These are phyloP conservation scores for Ogataea kodamae DNA, from an alignment of 805 yeast genomes.

Conservation along the genomic window DNA sequence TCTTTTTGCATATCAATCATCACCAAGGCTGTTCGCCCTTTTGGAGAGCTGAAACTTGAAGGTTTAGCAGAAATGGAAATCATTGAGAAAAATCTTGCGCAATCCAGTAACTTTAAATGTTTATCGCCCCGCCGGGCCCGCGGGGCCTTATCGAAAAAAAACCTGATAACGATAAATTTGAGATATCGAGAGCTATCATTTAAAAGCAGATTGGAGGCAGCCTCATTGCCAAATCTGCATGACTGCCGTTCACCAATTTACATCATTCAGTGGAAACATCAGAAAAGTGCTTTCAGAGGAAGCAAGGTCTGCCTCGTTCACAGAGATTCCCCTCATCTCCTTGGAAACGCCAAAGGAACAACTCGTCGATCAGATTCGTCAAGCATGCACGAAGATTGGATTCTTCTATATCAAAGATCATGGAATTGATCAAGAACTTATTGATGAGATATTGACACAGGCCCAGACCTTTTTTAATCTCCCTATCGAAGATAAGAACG, in stretches of 20 bases:
- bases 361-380: slow-evolving; percentile 12
- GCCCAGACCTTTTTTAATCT: slow-evolving; percentile 26
- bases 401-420: slow-evolving; percentile 33
- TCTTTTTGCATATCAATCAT: slow-evolving; percentile 35
- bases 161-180: too few relatives aligned
- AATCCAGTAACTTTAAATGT: too few relatives aligned
- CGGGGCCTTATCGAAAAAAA: too few relatives aligned
- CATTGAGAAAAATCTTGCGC: not conserved
- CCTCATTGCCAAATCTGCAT: too few relatives aligned
- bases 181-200: too few relatives aligned
- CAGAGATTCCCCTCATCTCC: slow-evolving; percentile 20
- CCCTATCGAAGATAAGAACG: slow-evolving; percentile 23
- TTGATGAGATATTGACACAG: slow-evolving; percentile 21
- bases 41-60: slow-evolving; percentile 9
- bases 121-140: slow-evolving; percentile 10
- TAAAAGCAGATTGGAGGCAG: too few relatives aligned
- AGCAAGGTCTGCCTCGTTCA: slow-evolving; percentile 16
- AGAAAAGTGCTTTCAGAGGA: slow-evolving; percentile 14
- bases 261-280: slow-evolving; percentile 16
- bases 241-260: slow-evolving; percentile 12
- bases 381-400: slow-evolving; percentile 24
- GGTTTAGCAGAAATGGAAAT: slow-evolving; percentile 9
- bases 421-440: slow-evolving; percentile 24
- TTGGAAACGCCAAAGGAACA: slow-evolving; percentile 9
- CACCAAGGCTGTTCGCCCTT: slow-evolving; percentile 25